Conservation (phyloP, 495 filamentous ascomycete genomes). For the Neurospora discreta region DNA sequence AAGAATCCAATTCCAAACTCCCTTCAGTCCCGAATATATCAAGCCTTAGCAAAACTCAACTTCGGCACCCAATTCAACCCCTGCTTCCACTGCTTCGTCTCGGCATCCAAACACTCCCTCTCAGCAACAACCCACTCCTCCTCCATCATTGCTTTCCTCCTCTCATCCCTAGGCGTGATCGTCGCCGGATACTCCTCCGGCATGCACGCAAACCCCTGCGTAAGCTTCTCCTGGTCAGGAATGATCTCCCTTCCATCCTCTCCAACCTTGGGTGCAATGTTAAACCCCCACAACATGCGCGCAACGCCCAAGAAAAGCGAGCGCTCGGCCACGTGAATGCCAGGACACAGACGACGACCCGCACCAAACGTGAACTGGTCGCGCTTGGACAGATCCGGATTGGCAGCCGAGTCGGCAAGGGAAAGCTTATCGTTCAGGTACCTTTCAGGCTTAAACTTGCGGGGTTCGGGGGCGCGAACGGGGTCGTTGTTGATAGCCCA, state of each 20-base stretch:
- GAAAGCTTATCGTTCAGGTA: conserved; percentile 19
- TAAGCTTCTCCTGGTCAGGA: conserved; percentile 29
- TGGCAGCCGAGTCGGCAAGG: conserved; percentile 20
- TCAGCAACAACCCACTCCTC: conserved; percentile 27
- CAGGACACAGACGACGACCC: conserved; percentile 49
- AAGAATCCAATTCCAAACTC: neutral
- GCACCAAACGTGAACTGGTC: conserved; percentile 45
- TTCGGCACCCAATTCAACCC: conserved; percentile 3
- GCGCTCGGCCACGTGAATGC: conserved; percentile 47
- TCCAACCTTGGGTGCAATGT: conserved; percentile 27
- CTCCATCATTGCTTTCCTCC: conserved; percentile 16
- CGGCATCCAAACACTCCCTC: conserved; percentile 20
- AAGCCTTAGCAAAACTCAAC: neutral
- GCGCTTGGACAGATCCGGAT: conserved; percentile 24
- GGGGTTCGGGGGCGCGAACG: conserved; percentile 24
- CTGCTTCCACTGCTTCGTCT: conserved; percentile 18
- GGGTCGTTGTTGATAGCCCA: conserved; percentile 36
- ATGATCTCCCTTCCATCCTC: conserved; percentile 23
- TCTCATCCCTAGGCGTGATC: conserved; percentile 23
- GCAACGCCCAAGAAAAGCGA: conserved; percentile 40
- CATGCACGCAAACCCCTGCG: conserved; percentile 35
- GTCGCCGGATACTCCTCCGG: conserved; percentile 26
- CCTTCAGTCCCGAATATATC: too few species aligned
- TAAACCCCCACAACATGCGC: conserved; percentile 44
- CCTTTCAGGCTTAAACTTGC: conserved; percentile 23